These are phyloP conservation scores for Suillus paluster DNA, from an alignment of 768 basidiomycete genomes.

Conservation along the genomic window DNA sequence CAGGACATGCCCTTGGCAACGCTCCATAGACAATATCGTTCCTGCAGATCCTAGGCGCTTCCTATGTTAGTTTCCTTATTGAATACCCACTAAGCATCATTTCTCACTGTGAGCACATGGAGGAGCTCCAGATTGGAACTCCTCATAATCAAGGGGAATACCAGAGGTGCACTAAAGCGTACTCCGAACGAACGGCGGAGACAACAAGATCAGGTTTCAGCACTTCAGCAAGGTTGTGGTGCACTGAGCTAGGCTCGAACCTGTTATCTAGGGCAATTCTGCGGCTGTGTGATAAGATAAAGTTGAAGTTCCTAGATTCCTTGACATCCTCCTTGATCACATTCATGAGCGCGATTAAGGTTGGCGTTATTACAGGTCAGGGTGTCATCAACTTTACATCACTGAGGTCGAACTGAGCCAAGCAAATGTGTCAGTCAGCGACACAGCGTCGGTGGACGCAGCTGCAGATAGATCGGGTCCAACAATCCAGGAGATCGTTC, in stretches of 20 bases:
- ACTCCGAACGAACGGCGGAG: conserved; percentile 52
- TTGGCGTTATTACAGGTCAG: conserved; percentile 34
- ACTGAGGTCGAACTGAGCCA: not conserved
- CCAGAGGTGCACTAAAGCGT: conserved; percentile 36
- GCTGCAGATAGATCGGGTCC: conserved; percentile 71
- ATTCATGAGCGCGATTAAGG: conserved; percentile 28
- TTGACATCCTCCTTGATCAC: not conserved
- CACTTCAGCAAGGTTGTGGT: too few species aligned
- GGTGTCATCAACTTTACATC: not conserved
- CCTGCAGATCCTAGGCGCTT: conserved; percentile 70
- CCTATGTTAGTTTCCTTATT: conserved; percentile 69
- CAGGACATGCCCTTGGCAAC: conserved; percentile 29
- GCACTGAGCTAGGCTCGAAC: too few species aligned
- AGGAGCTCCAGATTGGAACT: conserved; percentile 61
- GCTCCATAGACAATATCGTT: conserved; percentile 58
- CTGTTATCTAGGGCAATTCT: conserved; percentile 49
- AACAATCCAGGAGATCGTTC: conserved; percentile 56
- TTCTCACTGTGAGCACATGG: conserved; percentile 53
- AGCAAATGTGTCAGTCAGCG: conserved; percentile 59
- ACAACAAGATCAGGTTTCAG: conserved; percentile 52
- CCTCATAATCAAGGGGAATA: conserved; percentile 53
- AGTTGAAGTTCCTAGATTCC: not conserved
- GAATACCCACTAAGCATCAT: conserved; percentile 63
- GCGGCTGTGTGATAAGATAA: not conserved
- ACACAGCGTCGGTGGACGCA: conserved; percentile 58